These are phyloP conservation scores for Stylonectria norvegica DNA, from an alignment of 2,329 filamentous ascomycete genomes.

Conservation along the genomic window DNA sequence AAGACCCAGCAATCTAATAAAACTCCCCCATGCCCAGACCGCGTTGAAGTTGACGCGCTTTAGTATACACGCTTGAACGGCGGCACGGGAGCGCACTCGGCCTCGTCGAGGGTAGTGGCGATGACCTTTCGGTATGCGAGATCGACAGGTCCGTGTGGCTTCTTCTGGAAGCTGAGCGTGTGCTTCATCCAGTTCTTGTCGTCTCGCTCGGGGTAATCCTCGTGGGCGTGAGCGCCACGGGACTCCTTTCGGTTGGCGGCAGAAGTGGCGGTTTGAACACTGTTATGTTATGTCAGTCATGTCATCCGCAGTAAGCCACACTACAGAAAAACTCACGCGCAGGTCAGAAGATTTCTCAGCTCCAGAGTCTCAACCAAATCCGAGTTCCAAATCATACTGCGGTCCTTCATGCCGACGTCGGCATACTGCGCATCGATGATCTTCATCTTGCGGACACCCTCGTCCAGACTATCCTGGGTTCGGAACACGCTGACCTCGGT, in stretches of 20 bases:
- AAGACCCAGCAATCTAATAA: conserved; percentile 25
- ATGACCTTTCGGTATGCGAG: conserved; percentile 83
- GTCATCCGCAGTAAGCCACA: not conserved
- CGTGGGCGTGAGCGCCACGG: conserved; percentile 92
- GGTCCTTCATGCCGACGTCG: conserved; percentile 92
- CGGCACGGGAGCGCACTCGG: conserved; percentile 92
- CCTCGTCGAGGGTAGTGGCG: conserved; percentile 81
- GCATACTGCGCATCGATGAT: conserved; percentile 77
- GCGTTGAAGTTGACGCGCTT: too few species aligned
- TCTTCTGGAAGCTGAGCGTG: conserved; percentile 92
- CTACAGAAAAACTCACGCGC: conserved; percentile 70
- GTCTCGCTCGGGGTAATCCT: conserved; percentile 94
- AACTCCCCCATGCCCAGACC: conserved; percentile 17
- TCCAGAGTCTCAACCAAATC: conserved; percentile 96
- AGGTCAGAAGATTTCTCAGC: conserved; percentile 90
- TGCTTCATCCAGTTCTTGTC: conserved; percentile 99
- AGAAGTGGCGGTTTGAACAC: conserved; percentile 83
- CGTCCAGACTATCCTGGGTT: conserved; percentile 87
- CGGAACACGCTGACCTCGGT: conserved; percentile 95
- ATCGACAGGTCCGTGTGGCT: conserved; percentile 82
- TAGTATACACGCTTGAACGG: conserved; percentile 96
- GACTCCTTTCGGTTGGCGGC: conserved; percentile 96
- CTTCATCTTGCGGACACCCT: conserved; percentile 84
- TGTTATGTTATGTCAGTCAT: conserved; percentile 34
- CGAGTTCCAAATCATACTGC: conserved; percentile 99